phyloP scores from a whole-genome alignment of 495 filamentous ascomycete genomes.

The Hyaloscypha bicolor region DNA sequence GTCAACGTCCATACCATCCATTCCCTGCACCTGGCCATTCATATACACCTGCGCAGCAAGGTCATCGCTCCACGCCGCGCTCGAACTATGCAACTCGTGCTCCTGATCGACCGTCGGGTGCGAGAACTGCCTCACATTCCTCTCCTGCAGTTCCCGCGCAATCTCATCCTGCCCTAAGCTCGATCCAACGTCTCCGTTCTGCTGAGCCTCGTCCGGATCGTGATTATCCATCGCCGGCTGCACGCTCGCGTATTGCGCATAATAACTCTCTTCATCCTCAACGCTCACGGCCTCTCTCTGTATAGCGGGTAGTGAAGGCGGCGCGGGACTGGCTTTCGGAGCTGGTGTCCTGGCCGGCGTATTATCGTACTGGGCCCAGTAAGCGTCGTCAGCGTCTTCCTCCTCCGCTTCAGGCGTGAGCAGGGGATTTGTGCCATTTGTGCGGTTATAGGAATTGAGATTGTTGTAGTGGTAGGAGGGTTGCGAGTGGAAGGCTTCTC shows the following conservation, averaged over 20 bases:
- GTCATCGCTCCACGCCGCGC: constrained; percentile 21
- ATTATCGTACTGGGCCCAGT: constrained; percentile 93
- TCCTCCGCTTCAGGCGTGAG: constrained; percentile 38
- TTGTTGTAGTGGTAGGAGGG: constrained; percentile 21
- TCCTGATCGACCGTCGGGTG: constrained; percentile 3
- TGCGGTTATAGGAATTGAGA: constrained; percentile 14
- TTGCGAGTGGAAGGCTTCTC: constrained; percentile 41
- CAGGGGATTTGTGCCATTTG: constrained; percentile 20
- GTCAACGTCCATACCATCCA: background rate
- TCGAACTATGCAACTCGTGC: constrained; percentile 18
- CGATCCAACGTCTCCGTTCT: constrained; percentile 29
- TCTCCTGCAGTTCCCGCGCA: constrained; percentile 18
- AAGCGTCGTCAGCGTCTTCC: constrained; percentile 84
- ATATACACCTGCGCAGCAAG: background rate
- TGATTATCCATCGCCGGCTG: constrained; percentile 91
- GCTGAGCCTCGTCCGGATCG: constrained; percentile 67
- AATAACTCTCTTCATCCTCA: constrained; percentile 74
- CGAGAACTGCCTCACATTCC: constrained; percentile 15
- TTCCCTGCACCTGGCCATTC: background rate
- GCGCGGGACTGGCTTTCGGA: constrained; percentile 54
- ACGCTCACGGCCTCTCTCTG: constrained; percentile 65
- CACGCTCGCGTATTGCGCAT: constrained; percentile 82
- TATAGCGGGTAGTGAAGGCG: constrained; percentile 39
- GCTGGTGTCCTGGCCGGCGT: constrained; percentile 79
- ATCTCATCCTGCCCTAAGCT: constrained; percentile 28